Conservation (phyloP, 1,284 basidiomycete species). For the Phylloporus sp. region DNA sequence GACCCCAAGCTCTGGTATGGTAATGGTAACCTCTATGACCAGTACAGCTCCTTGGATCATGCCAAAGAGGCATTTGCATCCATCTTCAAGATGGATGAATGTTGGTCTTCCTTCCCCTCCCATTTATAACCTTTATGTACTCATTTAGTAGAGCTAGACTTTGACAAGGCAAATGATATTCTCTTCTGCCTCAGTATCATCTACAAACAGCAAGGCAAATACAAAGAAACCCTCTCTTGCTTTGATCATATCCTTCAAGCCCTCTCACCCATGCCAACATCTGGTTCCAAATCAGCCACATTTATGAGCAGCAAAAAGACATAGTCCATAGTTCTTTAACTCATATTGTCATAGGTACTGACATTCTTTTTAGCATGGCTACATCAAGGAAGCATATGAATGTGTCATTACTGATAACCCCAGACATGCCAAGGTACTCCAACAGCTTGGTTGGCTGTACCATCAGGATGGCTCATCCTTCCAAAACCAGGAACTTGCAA, state of each 20-base stretch:
- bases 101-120: constrained; percentile 51
- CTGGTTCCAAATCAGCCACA: constrained; percentile 99
- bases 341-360: neutral
- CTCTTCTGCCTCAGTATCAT: constrained; percentile 98
- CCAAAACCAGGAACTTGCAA: constrained; percentile 94
- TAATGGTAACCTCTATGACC: constrained; percentile 98
- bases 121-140: constrained; percentile 34
- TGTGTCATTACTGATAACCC: constrained; percentile 95
- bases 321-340: constrained; percentile 53
- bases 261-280: constrained; percentile 98
- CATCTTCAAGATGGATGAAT: constrained; percentile 96
- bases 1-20: constrained; percentile 99
- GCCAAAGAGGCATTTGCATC: constrained; percentile 98
- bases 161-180: constrained; percentile 99
- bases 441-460: constrained; percentile 98
- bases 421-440: constrained; percentile 94
- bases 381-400: constrained; percentile 95
- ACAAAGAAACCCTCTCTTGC: constrained; percentile 84
- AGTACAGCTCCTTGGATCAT: constrained; percentile 97
- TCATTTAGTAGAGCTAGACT: constrained; percentile 71
- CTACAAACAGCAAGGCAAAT: constrained; percentile 98
- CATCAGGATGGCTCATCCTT: constrained; percentile 74
- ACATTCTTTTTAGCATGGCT: constrained; percentile 68
- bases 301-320: constrained; percentile 96
- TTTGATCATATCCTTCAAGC: constrained; percentile 95